Evolutionary conservation across 169 alveolate species (phyloP).

Genomic region (Cryptosporidium bovis): DNA sequence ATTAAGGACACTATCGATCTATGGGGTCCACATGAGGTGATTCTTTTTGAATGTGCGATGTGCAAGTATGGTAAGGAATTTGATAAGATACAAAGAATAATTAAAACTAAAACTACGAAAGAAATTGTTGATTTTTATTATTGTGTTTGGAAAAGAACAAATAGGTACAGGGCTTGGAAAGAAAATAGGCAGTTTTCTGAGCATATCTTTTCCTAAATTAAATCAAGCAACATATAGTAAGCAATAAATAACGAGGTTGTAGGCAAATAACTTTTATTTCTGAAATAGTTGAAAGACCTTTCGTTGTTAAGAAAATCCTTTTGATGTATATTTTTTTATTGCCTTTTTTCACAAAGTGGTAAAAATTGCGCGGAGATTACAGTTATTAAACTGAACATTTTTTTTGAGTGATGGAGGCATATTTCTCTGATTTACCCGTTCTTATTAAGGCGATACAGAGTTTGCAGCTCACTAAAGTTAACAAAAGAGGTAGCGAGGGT

Average conservation of each 20-base stretch:
- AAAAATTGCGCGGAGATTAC: neutral
- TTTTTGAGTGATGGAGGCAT: constrained; percentile 45
- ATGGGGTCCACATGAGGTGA: constrained; percentile 88
- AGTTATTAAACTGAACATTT: too few relatives aligned
- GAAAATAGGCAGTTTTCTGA: constrained; percentile 79
- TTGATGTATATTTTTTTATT: neutral
- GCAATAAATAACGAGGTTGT: too few relatives aligned
- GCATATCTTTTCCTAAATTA: constrained; percentile 19
- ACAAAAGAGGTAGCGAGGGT: constrained; percentile 38
- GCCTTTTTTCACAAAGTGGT: neutral
- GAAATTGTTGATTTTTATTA: constrained; percentile 87
- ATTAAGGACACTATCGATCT: constrained; percentile 81
- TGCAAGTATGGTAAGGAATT: constrained; percentile 87
- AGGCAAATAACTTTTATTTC: neutral
- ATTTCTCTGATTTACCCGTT: constrained; percentile 28
- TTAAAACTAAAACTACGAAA: constrained; percentile 82
- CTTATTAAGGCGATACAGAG: constrained; percentile 64
- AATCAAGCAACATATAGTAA: neutral
- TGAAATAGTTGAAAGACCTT: neutral
- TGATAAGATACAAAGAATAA: constrained; percentile 81
- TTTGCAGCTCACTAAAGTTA: constrained; percentile 48
- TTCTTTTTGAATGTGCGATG: constrained; percentile 84
- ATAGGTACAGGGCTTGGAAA: constrained; percentile 85
- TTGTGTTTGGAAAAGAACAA: constrained; percentile 85
- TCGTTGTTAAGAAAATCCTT: neutral